Conservation (phyloP, 139 green algal species). For the Chlamydomonas sp. region DNA sequence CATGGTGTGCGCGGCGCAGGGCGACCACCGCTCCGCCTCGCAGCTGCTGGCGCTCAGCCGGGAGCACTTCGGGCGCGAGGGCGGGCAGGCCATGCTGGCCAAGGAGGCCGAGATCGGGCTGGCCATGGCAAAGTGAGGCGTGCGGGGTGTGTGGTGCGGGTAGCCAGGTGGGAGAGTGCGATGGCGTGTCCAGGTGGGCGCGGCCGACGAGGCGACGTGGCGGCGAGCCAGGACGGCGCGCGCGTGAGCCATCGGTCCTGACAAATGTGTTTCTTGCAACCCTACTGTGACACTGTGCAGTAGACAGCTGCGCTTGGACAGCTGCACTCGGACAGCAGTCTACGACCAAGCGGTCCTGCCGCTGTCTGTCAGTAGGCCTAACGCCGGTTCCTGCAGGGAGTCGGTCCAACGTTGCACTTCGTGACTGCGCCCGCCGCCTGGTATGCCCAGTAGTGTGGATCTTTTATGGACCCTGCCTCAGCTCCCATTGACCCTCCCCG, state of each 20-base stretch:
- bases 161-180: background rate
- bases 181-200: background rate
- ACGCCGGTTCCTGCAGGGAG: no score
- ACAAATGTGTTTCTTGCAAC: no score
- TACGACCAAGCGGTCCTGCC: no score
- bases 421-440: no score
- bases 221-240: background rate
- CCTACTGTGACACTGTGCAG: no score
- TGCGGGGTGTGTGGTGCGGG: background rate
- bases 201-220: background rate
- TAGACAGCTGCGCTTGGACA: no score
- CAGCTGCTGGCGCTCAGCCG: constrained; percentile 53
- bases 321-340: no score
- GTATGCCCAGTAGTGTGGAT: no score
- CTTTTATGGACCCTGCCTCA: background rate
- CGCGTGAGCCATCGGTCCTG: no score
- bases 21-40: constrained; percentile 54
- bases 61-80: constrained; percentile 44
- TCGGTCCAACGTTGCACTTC: no score
- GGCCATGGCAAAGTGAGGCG: constrained; percentile 54
- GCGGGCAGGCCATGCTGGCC: constrained; percentile 38
- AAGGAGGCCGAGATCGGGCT: constrained; percentile 65
- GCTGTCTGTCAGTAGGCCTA: no score
- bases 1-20: constrained; percentile 64
- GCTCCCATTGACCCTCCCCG: background rate